phyloP scores from a whole-genome alignment of 805 yeast species.

The Yarrowia divulgata region DNA sequence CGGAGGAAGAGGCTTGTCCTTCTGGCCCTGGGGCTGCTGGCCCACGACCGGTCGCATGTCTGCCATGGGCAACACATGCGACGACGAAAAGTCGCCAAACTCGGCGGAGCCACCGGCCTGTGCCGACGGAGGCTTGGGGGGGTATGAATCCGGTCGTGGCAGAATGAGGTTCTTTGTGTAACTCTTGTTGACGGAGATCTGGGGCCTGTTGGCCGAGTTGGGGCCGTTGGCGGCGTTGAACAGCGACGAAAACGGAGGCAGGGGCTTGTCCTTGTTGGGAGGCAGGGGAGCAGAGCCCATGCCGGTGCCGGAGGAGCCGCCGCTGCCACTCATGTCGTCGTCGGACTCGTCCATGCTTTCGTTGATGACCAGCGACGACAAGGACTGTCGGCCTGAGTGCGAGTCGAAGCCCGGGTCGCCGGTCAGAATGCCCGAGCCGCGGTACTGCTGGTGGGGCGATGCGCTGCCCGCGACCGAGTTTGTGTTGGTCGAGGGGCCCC shows the following conservation, averaged over 20 bases:
- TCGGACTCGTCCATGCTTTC: conserved; percentile 38
- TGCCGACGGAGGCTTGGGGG: conserved; percentile 41
- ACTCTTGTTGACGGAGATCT: conserved; percentile 45
- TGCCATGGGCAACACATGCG: conserved; percentile 44
- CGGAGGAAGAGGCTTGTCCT: conserved; percentile 46
- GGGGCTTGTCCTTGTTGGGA: conserved; percentile 34
- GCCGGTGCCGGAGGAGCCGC: conserved; percentile 6
- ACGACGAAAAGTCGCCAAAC: conserved; percentile 40
- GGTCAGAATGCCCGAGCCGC: conserved; percentile 43
- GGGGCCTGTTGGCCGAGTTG: conserved; percentile 43
- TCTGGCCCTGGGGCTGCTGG: conserved; percentile 34
- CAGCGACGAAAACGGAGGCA: conserved; percentile 25
- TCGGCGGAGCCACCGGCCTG: conserved; percentile 9
- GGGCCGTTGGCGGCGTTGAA: conserved; percentile 5
- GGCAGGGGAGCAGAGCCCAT: neutral
- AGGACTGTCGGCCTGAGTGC: conserved; percentile 44
- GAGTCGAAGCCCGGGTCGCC: conserved; percentile 43
- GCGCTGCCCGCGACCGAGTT: conserved; percentile 5
- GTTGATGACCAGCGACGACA: conserved; percentile 43
- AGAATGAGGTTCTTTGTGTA: conserved; percentile 47
- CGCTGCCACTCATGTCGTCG: conserved; percentile 28
- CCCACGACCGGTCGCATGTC: conserved; percentile 44
- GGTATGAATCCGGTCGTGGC: conserved; percentile 47
- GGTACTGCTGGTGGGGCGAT: conserved; percentile 31
- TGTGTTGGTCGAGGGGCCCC: conserved; percentile 47